Conservation (phyloP, 192 early-diverging fungal species). For the Linnemannia exigua region DNA sequence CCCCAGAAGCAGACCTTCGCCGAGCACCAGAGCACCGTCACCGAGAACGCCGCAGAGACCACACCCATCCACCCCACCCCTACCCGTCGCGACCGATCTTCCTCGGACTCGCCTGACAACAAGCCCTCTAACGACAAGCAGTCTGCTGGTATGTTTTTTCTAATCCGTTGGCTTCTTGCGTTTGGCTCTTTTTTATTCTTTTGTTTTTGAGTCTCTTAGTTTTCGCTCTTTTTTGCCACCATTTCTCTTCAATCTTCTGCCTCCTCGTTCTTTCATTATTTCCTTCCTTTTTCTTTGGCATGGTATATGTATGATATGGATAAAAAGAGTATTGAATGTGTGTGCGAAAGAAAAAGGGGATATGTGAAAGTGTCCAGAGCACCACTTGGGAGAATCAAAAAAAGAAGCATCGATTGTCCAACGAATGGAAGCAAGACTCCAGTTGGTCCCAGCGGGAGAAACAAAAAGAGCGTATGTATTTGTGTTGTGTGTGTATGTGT, state of each 20-base stretch:
- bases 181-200: not conserved
- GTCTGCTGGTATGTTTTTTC: slow-evolving; percentile 14
- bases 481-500: too few relatives aligned
- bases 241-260: not conserved
- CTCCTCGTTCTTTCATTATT: not conserved
- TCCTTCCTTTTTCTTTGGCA: not conserved
- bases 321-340: not conserved
- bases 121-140: slow-evolving; percentile 28
- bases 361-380: not conserved
- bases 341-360: not conserved
- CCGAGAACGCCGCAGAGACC: slow-evolving; percentile 32
- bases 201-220: not conserved
- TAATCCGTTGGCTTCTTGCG: too few relatives aligned
- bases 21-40: slow-evolving; percentile 36
- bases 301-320: not conserved
- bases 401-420: not conserved
- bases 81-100: slow-evolving; percentile 45
- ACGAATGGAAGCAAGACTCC: not conserved
- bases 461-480: not conserved
- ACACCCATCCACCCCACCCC: slow-evolving; percentile 7
- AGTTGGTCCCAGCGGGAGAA: not conserved
- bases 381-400: not conserved
- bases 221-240: not conserved
- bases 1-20: slow-evolving; percentile 16
- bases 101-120: slow-evolving; percentile 37